These are phyloP conservation scores for Geotrichum carabidarum DNA, from an alignment of 1,139 yeast species.

Conservation along the genomic window DNA sequence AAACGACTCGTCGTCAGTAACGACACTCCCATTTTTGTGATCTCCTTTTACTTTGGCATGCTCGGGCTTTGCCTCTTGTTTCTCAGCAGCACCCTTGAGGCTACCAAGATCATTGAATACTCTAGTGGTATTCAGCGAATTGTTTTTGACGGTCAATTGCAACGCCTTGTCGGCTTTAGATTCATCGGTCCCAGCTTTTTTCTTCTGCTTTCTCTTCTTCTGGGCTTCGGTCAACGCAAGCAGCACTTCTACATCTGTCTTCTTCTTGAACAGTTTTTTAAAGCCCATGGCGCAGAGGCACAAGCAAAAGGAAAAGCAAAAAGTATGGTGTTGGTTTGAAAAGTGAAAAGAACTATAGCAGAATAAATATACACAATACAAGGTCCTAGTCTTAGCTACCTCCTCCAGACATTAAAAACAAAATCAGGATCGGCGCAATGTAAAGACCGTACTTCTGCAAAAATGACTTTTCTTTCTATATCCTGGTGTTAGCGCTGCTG, in stretches of 20 bases:
- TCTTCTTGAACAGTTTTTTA: neutral
- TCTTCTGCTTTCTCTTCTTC: too few species aligned
- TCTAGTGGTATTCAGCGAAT: too few species aligned
- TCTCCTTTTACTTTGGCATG: too few species aligned
- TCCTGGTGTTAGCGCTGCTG: neutral
- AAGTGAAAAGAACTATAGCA: neutral
- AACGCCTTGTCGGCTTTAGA: neutral
- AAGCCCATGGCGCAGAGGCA: neutral
- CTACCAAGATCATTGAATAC: too few species aligned
- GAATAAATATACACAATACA: neutral
- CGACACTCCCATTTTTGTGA: too few species aligned
- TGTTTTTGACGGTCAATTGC: neutral
- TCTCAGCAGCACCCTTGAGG: too few species aligned
- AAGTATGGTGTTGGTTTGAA: neutral
- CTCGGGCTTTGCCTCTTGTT: too few species aligned
- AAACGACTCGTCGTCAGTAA: neutral
- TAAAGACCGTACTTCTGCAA: conserved; percentile 40
- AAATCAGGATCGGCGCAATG: conserved; percentile 33
- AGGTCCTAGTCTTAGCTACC: conserved; percentile 5
- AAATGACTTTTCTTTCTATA: conserved; percentile 31
- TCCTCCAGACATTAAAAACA: conserved; percentile 32
- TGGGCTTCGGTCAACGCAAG: neutral
- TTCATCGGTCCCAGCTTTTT: too few species aligned
- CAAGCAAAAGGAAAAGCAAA: neutral
- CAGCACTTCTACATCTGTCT: neutral